Conservation (phyloP, 2,329 filamentous ascomycete species). For the Bisporella sp. region DNA sequence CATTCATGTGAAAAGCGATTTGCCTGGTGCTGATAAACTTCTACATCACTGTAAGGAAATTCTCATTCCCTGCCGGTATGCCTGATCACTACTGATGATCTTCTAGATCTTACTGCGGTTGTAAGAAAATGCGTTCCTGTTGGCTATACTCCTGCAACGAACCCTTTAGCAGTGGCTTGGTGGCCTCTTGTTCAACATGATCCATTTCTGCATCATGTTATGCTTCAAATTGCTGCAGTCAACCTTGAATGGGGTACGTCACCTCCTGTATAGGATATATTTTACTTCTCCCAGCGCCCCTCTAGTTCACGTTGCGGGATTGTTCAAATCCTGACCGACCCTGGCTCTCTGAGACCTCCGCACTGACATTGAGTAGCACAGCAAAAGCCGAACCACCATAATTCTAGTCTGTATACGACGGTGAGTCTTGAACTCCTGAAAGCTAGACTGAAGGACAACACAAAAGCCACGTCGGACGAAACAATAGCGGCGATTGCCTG, state of each 20-base stretch:
- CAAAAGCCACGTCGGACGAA: background rate
- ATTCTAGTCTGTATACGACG: constrained; percentile 2
- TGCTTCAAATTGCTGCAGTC: constrained; percentile 4
- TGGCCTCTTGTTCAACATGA: constrained; percentile 2
- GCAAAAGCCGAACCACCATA: constrained; percentile 1
- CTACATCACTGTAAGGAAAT: constrained; percentile 4
- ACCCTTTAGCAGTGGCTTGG: background rate
- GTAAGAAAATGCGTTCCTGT: constrained; percentile 3
- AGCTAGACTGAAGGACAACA: constrained; percentile 1
- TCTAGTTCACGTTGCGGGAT: no score
- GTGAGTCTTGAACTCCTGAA: constrained; percentile 1
- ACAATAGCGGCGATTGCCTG: constrained; percentile 3
- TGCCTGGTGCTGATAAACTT: constrained; percentile 1
- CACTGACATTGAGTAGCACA: background rate
- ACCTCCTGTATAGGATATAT: no score
- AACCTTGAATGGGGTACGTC: background rate
- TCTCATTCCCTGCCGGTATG: background rate
- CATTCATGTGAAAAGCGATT: background rate
- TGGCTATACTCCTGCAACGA: background rate
- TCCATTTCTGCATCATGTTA: background rate
- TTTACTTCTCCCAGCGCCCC: no score
- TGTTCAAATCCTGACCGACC: no score
- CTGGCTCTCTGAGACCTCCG: no score
- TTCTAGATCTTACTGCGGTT: constrained; percentile 1
- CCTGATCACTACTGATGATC: background rate